Evolutionary conservation across 116 monocot species (phyloP), one percentile per base, ranked within the genome.

Genomic region (Posidonia oceanica): DNA sequence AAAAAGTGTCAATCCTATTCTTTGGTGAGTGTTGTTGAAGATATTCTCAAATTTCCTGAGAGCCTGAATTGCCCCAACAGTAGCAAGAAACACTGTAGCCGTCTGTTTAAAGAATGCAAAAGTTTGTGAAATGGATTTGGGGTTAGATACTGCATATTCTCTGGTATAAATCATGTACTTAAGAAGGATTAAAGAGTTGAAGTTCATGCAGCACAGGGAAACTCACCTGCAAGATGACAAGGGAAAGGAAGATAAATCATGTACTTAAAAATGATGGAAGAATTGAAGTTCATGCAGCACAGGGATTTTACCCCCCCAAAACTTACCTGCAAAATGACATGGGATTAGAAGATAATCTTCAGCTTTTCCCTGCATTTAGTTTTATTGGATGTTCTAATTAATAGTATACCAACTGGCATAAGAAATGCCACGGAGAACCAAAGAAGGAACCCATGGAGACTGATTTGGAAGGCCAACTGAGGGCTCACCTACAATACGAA

Each of bases 351-450:
- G 39, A 94, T 70, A 52, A 75, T 7, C 64, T 80, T 84, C n/a
- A 74, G 77, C 58, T 51, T 81, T 63, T 69, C 77, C 21, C 81
- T 61, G 42, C 80, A 80, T 40, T 70, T 52, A 37, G 77, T 86
- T 61, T 59, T 71, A 71, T 63, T 75, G 0, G 94, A 81, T 66
- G 83, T 81, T 71, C 90, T 87, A 3, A 81, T 83, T 38, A 83
- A 15, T 3, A 94, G 70, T 69, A 94, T 76, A 7, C 94, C 94
- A 41, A 87, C 65, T n/a, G 90, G 94, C 87, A 94, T 85, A 38
- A 94, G 80, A 64, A 87, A 81, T 14, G 90, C 90, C 69, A 90
- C 18, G 14, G 94, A 94, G 53, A 81, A 79, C 94, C 94, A 94
- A 15, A 85, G 83, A 39, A 94, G 83, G 60, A 94, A 76, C 52